A percentile compares a stretch with the other conserved stretches of the same genome.
phyloP scores from a whole-genome alignment of 768 basidiomycete species.

The Kwoniella newhampshirensis region DNA sequence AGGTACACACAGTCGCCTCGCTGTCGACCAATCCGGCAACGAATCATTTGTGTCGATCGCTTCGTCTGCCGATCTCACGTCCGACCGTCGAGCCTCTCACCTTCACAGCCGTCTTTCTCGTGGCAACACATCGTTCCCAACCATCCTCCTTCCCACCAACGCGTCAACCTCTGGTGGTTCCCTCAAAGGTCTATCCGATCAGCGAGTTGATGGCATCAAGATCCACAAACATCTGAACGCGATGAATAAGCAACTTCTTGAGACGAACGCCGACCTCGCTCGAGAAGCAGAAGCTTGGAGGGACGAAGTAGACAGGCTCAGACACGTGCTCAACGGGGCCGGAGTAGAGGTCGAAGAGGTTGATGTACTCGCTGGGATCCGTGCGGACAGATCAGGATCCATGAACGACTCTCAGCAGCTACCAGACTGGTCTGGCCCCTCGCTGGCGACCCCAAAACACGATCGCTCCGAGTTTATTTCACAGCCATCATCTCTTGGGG shows the following conservation, averaged over 20 bases:
- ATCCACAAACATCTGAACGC: conserved; percentile 50
- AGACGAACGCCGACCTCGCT: conserved; percentile 44
- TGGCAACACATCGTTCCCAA: conserved; percentile 48
- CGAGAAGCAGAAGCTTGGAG: conserved; percentile 43
- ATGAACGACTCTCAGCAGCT: conserved; percentile 12
- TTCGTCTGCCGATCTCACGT: conserved; percentile 50
- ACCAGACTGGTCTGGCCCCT: conserved; percentile 10
- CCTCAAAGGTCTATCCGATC: conserved; percentile 28
- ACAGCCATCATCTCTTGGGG: conserved; percentile 6
- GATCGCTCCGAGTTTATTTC: conserved; percentile 13
- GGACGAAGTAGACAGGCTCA: conserved; percentile 35
- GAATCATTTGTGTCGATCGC: conserved; percentile 49
- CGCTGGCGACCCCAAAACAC: conserved; percentile 4
- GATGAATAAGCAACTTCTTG: conserved; percentile 49
- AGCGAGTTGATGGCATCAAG: conserved; percentile 47
- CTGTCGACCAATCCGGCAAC: conserved; percentile 24
- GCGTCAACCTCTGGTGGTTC: conserved; percentile 23
- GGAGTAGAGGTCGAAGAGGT: conserved; percentile 40
- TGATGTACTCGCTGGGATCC: conserved; percentile 20
- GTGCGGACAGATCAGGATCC: conserved; percentile 2
- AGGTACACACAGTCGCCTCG: conserved; percentile 11
- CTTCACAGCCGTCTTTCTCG: conserved; percentile 23
- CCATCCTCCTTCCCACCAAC: conserved; percentile 36
- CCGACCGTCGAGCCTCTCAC: conserved; percentile 40
- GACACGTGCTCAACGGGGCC: conserved; percentile 27